phyloP scores from a whole-genome alignment of 805 yeast genomes.

The Candida nitratophila region DNA sequence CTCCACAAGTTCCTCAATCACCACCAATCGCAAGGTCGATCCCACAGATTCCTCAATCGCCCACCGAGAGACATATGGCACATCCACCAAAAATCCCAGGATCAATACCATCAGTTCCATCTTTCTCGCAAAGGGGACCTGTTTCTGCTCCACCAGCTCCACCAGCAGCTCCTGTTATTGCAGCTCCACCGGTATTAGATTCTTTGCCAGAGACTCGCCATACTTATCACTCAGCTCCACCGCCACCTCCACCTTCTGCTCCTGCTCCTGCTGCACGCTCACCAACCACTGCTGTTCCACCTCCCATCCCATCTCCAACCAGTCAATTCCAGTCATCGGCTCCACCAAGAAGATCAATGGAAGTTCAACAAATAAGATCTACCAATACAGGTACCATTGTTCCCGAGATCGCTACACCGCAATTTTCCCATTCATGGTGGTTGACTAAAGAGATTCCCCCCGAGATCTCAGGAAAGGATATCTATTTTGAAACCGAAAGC shows the following conservation, averaged over 20 bases:
- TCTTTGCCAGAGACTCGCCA: too few species aligned
- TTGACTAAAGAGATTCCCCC: conserved; percentile 51
- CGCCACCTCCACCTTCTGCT: conserved; percentile 2
- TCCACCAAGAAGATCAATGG: conserved; percentile 2
- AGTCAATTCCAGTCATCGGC: conserved; percentile 4
- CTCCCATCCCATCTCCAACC: conserved; percentile 4
- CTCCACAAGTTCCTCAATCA: conserved; percentile 12
- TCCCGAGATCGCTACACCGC: not conserved
- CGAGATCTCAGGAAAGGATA: conserved; percentile 34
- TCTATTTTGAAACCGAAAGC: conserved; percentile 62
- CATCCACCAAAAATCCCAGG: too few species aligned
- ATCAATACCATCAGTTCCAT: too few species aligned
- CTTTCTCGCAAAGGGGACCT: not conserved
- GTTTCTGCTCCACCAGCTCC: conserved; percentile 13
- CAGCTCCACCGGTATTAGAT: conserved; percentile 5
- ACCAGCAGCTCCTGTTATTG: conserved; percentile 10
- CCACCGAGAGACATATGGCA: too few species aligned
- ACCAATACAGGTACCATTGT: conserved; percentile 1
- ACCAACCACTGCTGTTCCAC: not conserved
- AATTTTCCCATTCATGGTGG: conserved; percentile 54
- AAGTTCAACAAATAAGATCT: not conserved
- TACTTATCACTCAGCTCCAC: conserved; percentile 10
- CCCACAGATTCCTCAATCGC: too few species aligned
- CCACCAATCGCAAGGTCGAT: too few species aligned
- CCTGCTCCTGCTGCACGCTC: not conserved